Base-by-base conservation (phyloP, 2,329 filamentous ascomycete genomes). In the Diaporthe aspalathi region DNA sequence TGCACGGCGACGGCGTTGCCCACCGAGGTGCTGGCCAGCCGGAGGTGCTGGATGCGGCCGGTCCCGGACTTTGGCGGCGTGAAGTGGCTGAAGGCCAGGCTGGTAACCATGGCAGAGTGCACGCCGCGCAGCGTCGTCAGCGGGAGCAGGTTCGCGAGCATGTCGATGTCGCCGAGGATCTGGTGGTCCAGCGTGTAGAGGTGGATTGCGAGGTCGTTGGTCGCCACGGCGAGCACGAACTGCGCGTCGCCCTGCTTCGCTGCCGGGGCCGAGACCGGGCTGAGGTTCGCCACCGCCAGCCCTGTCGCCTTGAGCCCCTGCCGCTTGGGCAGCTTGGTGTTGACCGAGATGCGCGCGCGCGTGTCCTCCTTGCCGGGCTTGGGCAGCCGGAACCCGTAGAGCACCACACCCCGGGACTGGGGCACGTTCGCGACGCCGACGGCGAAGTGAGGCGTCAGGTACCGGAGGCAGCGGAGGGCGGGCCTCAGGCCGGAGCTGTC, bases 1-100 rank as follows among this genome's bases (percentile, higher is more conserved):
- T 97, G 93, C 32, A 97, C 91, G 38, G 92, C 90, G 50, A 94
- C 89, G 0, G 91, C 93, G 79, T 94, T 95, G 72, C 90, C 92
- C 76, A 97, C 90, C 62, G 92, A 94, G 50, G 94, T 92, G 57
- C 93, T 95, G 38, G 93, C 94, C 4, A 97, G 88, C 76, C 93
- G 93, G 75, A 97, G 83, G 77, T 89, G 89, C 76, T 91, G 87
- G 20, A 88, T 85, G 47, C 80, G 78, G 65, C 82, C 83, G 68
- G 83, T 79, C 76, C 84, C 78, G 3, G 81, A 83, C 73, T 87
- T 83, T n/a, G 87, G 89, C 0, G 88, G 83, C 27, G 80, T 78
- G 78, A 91, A 91, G 69, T 82, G 82, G 4, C 89, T 90, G 77
- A 91, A 89, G 12, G 86, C 83, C 16, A 92, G 77, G 54, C 85